A percentile compares a stretch with the other conserved stretches of the same genome.
Evolutionary conservation across 768 basidiomycete genomes (phyloP).

Genomic region (Tulasnella sp.): DNA sequence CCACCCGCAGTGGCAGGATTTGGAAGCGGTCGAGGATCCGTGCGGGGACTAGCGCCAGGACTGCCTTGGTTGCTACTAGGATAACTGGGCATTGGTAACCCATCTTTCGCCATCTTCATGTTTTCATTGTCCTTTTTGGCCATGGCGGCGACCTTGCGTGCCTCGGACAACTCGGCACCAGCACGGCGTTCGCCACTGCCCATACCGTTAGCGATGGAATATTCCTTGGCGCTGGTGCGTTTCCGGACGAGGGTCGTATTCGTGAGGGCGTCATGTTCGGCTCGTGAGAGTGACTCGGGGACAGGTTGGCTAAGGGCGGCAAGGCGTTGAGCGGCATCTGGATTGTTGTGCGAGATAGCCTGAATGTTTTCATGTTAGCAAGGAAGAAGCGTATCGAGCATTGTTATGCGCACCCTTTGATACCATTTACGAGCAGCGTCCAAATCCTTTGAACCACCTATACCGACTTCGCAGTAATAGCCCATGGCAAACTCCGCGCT

Average conservation of each 20-base stretch:
- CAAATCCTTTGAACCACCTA: constrained; percentile 45
- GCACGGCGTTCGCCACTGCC: background rate
- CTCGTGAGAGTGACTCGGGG: constrained; percentile 55
- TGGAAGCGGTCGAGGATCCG: background rate
- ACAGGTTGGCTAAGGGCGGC: constrained; percentile 48
- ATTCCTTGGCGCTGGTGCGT: constrained; percentile 49
- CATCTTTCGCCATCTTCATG: constrained; percentile 8
- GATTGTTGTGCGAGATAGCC: constrained; percentile 68
- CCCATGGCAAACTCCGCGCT: constrained; percentile 93
- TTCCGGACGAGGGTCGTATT: constrained; percentile 71
- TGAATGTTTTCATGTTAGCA: constrained; percentile 23
- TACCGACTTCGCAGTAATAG: constrained; percentile 87
- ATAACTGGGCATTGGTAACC: constrained; percentile 5
- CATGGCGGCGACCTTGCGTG: background rate
- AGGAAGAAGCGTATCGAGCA: background rate
- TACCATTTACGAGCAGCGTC: constrained; percentile 68
- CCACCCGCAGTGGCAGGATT: background rate
- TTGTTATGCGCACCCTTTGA: constrained; percentile 33
- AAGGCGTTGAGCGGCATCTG: constrained; percentile 66
- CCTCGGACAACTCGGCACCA: constrained; percentile 8
- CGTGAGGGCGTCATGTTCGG: constrained; percentile 69
- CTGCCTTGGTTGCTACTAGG: background rate
- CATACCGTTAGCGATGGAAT: constrained; percentile 22
- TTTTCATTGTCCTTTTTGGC: background rate
- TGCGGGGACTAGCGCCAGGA: background rate